Conservation (phyloP, 768 basidiomycete species). For the Tylopilus subfusipes region DNA sequence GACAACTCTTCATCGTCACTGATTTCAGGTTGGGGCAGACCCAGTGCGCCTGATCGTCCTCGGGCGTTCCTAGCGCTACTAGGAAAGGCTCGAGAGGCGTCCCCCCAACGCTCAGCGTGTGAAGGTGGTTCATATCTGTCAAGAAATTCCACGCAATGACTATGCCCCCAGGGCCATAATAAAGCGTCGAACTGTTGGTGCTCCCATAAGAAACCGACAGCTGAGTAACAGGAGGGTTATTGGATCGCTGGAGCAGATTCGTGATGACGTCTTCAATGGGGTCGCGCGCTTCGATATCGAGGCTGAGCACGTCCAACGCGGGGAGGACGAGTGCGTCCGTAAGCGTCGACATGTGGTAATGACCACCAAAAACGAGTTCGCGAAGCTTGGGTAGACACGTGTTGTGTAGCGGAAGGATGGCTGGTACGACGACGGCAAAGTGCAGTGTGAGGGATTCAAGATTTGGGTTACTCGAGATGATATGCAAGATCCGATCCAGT, state of each 20-base stretch:
- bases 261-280: conserved; percentile 70
- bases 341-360: conserved; percentile 59
- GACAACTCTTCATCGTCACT: conserved; percentile 62
- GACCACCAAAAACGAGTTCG: conserved; percentile 59
- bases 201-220: conserved; percentile 62
- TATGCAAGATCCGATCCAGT: conserved; percentile 65
- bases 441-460: conserved; percentile 58
- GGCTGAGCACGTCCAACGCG: conserved; percentile 49
- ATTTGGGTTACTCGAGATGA: conserved; percentile 53
- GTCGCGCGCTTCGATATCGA: conserved; percentile 75
- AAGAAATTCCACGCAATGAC: conserved; percentile 69
- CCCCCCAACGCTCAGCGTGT: conserved; percentile 59
- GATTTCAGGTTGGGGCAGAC: conserved; percentile 59
- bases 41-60: conserved; percentile 59
- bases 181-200: conserved; percentile 40
- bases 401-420: conserved; percentile 58
- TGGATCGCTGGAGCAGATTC: conserved; percentile 56
- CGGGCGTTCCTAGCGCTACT: conserved; percentile 52
- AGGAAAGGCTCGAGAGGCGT: conserved; percentile 65
- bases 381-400: conserved; percentile 54
- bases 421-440: conserved; percentile 56
- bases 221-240: conserved; percentile 51
- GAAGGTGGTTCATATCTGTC: conserved; percentile 52
- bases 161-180: conserved; percentile 56
- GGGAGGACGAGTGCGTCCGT: conserved; percentile 62